phyloP scores from a whole-genome alignment of 2,329 filamentous ascomycete species.

The Hyphodiscus sp. region DNA sequence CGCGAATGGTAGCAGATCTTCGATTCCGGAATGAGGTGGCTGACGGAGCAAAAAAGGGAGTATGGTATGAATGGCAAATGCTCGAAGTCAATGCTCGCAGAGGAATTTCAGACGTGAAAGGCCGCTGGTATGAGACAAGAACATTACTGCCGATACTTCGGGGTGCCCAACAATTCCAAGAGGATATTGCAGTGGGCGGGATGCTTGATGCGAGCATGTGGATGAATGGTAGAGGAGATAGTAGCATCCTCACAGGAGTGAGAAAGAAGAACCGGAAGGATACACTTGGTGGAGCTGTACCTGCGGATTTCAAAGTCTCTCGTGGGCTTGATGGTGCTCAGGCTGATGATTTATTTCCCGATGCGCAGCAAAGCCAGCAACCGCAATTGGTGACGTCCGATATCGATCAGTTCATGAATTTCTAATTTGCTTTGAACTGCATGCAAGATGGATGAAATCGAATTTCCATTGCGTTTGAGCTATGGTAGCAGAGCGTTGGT shows the following conservation, averaged over 20 bases:
- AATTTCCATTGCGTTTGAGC: no score
- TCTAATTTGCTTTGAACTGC: background rate
- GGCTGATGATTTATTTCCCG: conserved; percentile 25
- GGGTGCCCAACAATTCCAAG: conserved; percentile 29
- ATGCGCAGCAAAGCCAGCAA: conserved; percentile 6
- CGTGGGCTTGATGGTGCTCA: conserved; percentile 29
- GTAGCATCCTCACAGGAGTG: conserved; percentile 22
- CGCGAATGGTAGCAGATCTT: conserved; percentile 34
- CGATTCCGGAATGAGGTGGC: conserved; percentile 43
- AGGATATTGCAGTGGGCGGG: conserved; percentile 29
- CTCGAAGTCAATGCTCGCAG: conserved; percentile 26
- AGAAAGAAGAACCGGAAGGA: conserved; percentile 29
- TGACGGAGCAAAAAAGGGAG: conserved; percentile 26
- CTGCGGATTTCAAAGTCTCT: conserved; percentile 28
- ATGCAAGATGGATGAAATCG: no score
- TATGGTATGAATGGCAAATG: conserved; percentile 28
- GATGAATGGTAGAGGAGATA: conserved; percentile 42
- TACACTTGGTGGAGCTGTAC: conserved; percentile 30
- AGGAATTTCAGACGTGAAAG: conserved; percentile 44
- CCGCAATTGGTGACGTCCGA: conserved; percentile 2
- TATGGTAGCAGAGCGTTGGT: background rate
- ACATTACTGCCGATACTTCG: conserved; percentile 38
- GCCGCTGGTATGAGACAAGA: conserved; percentile 54
- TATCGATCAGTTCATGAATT: conserved; percentile 15
- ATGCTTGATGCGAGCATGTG: conserved; percentile 36